Evolutionary conservation across 2,329 filamentous ascomycete genomes (phyloP), one percentile per base, ranked within the genome.

Genomic region (Hansfordia pulvinata): DNA sequence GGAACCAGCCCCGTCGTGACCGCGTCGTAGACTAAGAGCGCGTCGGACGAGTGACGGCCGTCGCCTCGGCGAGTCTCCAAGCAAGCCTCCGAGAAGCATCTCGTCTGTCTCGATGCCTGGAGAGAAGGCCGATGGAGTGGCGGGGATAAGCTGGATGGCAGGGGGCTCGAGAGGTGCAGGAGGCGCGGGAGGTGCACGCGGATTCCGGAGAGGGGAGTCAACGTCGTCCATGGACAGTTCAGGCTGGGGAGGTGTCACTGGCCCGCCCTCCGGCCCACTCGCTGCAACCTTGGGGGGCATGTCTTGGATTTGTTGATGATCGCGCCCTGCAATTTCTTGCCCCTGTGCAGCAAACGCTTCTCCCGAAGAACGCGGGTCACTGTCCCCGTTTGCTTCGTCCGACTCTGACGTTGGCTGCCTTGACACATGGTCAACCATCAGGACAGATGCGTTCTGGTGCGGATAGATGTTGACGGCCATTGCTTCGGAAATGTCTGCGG

Each of bases 371-470:
- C n/a, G n/a, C n/a, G n/a, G n/a, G n/a, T 23, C 21, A 15, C 11
- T 23, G 21, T 23, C 21, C 8, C 16, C 21, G 8, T 14, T 14
- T 6, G 21, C 5, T 17, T 39, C 41, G 11, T 41, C 37, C 32
- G 37, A 41, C 19, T 49, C 42, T 4, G 46, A 38, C 23, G 58
- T 56, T 12, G 60, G 63, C 14, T 58, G 60, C 41, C 57, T 64
- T 21, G 52, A 55, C 8, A 62, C 61, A 40, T 73, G 64, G 35
- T 73, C 54, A 17, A 76, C 64, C 48, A 76, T 60, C 21, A 75
- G 45, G 8, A 77, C 51, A 4, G 72, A 77, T 25, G 63, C 72
- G 37, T 76, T 76, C 38, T 76, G 69, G 35, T 77, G 72, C 12
- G 66, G 61, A 36, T 65, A 74, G 38, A 77, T 69, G 33, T 60